Evolutionary conservation across 805 yeast species (phyloP), one percentile per base, ranked within the genome.

Genomic region (Starmera pachycereana): DNA sequence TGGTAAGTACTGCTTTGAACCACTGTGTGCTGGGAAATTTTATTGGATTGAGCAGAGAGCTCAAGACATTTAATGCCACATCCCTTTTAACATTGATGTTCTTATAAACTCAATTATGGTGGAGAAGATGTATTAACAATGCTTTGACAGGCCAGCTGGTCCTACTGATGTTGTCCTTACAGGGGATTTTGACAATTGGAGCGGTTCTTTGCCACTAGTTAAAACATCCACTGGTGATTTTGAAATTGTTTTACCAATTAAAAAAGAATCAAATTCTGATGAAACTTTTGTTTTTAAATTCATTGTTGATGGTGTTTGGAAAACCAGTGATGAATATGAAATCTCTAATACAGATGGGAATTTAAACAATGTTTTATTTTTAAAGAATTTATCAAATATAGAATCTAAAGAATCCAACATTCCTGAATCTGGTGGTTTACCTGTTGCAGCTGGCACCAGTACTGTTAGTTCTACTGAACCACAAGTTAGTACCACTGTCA

Each of bases 221-320:
- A 74, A 78, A 52, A 72, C 71, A 42, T 59, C 72, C 8, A 74
- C 70, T 50, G 84, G 82, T 16, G 69, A 75, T n/a, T 79, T 78
- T 51, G 70, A 71, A 40, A 60, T 78, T 39, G 67, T 78, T 4
- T 66, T 77, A 39, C 86, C 86, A 18, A 63, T 78, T 38, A 65
- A 66, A 14, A 37, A 61, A n/a, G 58, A 49, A 16, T 42, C 43
- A 34, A 48, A 53, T 16, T 45, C 53, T 13, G 61, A 57, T 12
- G 65, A 64, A 27, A 63, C 64, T 50, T 55, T 76, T 33, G 58
- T 52, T 14, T 72, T 71, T 57, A 72, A 72, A 62, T 81, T 73
- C 53, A 72, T 81, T 41, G 88, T 81, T 35, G 88, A 81, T 55
- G 86, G 80, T 36, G 71, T 70, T 36, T 81, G 88, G 88, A 53